phyloP scores from a whole-genome alignment of 805 yeast genomes.

The Candida palmyrensis region DNA sequence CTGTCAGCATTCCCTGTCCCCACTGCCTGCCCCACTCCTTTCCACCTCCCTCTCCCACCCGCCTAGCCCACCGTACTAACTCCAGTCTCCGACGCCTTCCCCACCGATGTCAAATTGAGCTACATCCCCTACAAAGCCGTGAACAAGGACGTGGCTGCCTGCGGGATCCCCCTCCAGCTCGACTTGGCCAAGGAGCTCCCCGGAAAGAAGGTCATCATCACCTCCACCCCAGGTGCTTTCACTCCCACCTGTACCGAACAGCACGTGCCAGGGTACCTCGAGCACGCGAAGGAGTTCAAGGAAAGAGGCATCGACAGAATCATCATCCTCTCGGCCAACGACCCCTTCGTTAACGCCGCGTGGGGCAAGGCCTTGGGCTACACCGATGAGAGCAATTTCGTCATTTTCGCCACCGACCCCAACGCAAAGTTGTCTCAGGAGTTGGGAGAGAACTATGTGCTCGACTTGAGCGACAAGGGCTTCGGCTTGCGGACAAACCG shows the following conservation, averaged over 20 bases:
- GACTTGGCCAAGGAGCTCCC: slow-evolving; percentile 29
- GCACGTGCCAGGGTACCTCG: slow-evolving; percentile 66
- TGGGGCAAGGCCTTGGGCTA: slow-evolving; percentile 56
- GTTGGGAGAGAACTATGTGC: slow-evolving; percentile 47
- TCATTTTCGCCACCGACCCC: slow-evolving; percentile 65
- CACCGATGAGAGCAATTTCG: slow-evolving; percentile 24
- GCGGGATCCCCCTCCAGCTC: slow-evolving; percentile 32
- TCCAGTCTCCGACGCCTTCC: slow-evolving; percentile 24
- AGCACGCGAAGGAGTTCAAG: slow-evolving; percentile 44
- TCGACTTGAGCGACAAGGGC: slow-evolving; percentile 50
- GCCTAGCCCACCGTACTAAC: too few species aligned
- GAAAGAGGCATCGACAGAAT: slow-evolving; percentile 60
- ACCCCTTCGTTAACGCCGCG: slow-evolving; percentile 65
- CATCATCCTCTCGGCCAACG: slow-evolving; percentile 61
- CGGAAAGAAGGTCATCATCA: slow-evolving; percentile 58
- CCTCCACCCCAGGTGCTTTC: slow-evolving; percentile 83
- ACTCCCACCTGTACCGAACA: slow-evolving; percentile 74
- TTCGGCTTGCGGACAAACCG: slow-evolving; percentile 60
- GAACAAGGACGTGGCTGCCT: slow-evolving; percentile 30
- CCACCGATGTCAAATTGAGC: slow-evolving; percentile 29
- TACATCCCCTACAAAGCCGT: slow-evolving; percentile 39
- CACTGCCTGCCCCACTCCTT: too few species aligned
- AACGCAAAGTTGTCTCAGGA: slow-evolving; percentile 52
- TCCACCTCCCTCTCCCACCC: too few species aligned
- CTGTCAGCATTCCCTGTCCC: too few species aligned